Conservation (phyloP, 495 filamentous ascomycete genomes). For the Hypomontagnella monticulosa region DNA sequence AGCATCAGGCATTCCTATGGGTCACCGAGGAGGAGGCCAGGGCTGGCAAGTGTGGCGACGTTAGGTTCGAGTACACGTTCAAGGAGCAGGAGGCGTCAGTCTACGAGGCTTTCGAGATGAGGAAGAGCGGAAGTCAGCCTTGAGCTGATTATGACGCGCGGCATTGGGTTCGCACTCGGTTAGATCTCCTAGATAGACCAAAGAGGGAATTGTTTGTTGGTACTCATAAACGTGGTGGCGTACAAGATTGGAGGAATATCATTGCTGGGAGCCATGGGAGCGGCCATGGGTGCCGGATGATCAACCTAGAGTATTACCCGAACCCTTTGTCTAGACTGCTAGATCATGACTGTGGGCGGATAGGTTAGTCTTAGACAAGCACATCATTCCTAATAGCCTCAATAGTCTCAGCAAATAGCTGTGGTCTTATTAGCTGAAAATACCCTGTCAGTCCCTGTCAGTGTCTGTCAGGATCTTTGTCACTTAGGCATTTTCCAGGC, state of each 20-base stretch:
- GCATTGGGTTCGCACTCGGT: neutral
- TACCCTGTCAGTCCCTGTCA: no score
- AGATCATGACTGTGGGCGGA: constrained; percentile 2
- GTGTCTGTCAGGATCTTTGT: neutral
- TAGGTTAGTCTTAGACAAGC: constrained; percentile 7
- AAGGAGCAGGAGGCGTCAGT: constrained; percentile 40
- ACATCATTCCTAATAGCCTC: no score
- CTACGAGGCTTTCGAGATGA: constrained; percentile 45
- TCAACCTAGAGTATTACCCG: constrained; percentile 4
- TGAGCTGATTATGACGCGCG: constrained; percentile 7
- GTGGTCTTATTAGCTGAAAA: neutral
- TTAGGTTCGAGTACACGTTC: constrained; percentile 48
- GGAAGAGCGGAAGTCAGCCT: constrained; percentile 21
- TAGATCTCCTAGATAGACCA: constrained; percentile 3
- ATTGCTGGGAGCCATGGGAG: no score
- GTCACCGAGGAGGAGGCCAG: constrained; percentile 55
- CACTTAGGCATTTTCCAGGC: neutral
- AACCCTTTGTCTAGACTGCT: neutral
- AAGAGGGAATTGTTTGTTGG: constrained; percentile 1
- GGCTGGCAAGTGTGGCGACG: constrained; percentile 37
- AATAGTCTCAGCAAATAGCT: no score
- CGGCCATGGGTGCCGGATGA: neutral
- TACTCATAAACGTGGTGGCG: neutral
- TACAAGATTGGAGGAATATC: neutral
- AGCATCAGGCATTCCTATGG: constrained; percentile 57